These are phyloP conservation scores for Diospyros kaki DNA, from an alignment of 148 eudicot species.

Conservation along the genomic window DNA sequence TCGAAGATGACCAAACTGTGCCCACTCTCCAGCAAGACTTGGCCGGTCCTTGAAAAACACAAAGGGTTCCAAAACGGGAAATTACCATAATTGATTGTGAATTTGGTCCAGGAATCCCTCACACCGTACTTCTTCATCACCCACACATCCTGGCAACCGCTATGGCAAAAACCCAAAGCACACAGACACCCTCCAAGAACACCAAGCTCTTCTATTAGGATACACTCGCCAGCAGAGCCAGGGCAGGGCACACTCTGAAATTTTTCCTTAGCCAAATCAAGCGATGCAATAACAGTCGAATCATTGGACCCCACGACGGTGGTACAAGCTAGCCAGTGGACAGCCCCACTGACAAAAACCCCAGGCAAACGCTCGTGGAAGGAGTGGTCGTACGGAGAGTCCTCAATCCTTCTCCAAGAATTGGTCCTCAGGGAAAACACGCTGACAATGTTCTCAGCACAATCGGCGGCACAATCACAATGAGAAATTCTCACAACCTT, in stretches of 20 bases:
- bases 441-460: neutral
- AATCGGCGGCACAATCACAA: too few species aligned
- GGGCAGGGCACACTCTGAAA: neutral
- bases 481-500: too few species aligned
- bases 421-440: constrained; percentile 1
- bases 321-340: neutral
- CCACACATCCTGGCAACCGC: neutral
- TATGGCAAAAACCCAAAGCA: neutral
- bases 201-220: neutral
- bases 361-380: neutral
- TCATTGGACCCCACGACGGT: too few species aligned
- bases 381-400: neutral
- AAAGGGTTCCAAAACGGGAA: neutral
- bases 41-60: neutral
- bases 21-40: neutral
- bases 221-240: too few species aligned
- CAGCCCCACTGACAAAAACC: constrained; percentile 4
- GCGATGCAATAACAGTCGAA: neutral
- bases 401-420: constrained; percentile 9
- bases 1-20: neutral
- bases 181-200: constrained; percentile 11
- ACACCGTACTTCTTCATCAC: constrained; percentile 12
- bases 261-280: constrained; percentile 8
- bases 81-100: neutral
- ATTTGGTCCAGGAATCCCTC: constrained; percentile 1